Evolutionary conservation across 1,139 yeast genomes (phyloP).

Genomic region (Pichia sp.): DNA sequence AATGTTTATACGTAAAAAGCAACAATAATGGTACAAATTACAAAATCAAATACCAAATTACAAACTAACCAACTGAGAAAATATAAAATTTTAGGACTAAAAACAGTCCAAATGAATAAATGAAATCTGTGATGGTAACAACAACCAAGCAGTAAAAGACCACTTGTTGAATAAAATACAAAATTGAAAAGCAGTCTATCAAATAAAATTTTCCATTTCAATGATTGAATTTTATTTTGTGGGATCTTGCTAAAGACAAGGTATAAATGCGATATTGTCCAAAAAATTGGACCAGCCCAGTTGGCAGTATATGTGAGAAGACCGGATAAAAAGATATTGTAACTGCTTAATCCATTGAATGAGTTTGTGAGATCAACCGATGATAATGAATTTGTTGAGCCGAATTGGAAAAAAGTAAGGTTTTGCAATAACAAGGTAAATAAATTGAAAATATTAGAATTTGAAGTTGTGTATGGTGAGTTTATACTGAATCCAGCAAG

Average conservation of each 20-base stretch:
- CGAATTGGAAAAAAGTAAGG: constrained; percentile 76
- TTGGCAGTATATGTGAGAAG: constrained; percentile 72
- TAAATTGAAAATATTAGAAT: constrained; percentile 19
- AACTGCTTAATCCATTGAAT: constrained; percentile 74
- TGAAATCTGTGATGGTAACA: constrained; percentile 77
- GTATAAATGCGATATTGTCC: constrained; percentile 56
- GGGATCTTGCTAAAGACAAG: constrained; percentile 18
- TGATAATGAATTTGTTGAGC: constrained; percentile 88
- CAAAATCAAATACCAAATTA: constrained; percentile 39
- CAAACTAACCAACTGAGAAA: constrained; percentile 70
- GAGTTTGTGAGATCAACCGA: constrained; percentile 88
- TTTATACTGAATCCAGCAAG: constrained; percentile 26
- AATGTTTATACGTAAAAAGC: constrained; percentile 19
- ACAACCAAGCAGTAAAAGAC: constrained; percentile 55
- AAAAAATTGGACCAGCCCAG: constrained; percentile 79
- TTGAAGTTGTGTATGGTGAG: constrained; percentile 3
- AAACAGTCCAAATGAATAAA: constrained; percentile 94
- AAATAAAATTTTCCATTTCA: constrained; percentile 33
- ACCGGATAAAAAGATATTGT: constrained; percentile 71
- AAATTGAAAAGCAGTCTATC: constrained; percentile 35
- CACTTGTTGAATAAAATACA: constrained; percentile 55
- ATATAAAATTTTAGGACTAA: constrained; percentile 85
- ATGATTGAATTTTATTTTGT: neutral
- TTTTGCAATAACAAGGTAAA: constrained; percentile 49
- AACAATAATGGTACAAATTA: constrained; percentile 19